These are phyloP conservation scores for Aspergillus niger DNA, from an alignment of 2,329 filamentous ascomycete species.

Conservation along the genomic window DNA sequence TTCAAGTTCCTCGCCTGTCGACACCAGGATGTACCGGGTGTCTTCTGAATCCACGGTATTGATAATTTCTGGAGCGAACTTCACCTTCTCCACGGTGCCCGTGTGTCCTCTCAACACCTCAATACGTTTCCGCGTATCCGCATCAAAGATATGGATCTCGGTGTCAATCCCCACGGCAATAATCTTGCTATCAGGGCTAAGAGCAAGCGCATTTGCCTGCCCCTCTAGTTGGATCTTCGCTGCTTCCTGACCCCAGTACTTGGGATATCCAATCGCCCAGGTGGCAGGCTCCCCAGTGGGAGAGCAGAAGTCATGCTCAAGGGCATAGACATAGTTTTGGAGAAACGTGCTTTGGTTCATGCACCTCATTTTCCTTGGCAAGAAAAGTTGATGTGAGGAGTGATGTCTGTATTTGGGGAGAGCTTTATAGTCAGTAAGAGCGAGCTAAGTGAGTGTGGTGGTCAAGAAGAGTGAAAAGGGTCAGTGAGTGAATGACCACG, in stretches of 20 bases:
- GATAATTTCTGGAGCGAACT: neutral
- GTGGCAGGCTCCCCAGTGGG: neutral
- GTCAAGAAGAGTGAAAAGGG: too few relatives aligned
- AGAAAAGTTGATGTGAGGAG: too few relatives aligned
- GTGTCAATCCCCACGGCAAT: neutral
- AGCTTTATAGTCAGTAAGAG: too few relatives aligned
- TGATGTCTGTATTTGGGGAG: too few relatives aligned
- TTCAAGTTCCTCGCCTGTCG: neutral
- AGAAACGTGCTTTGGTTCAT: neutral
- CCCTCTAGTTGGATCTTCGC: neutral
- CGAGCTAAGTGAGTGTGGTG: too few relatives aligned
- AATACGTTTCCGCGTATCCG: neutral
- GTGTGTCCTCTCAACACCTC: neutral
- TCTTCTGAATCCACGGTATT: neutral
- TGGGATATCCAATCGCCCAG: neutral
- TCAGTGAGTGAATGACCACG: too few relatives aligned
- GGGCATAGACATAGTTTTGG: neutral
- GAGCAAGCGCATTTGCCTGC: neutral
- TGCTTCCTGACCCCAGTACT: neutral
- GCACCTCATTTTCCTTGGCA: too few relatives aligned
- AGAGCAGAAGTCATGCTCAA: neutral
- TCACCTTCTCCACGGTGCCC: neutral
- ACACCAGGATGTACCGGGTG: neutral
- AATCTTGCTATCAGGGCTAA: neutral
- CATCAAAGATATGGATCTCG: neutral